Evolutionary conservation across 768 basidiomycete genomes (phyloP), one percentile per base, ranked within the genome.

Genomic region (Stropharia rugosoannulata): DNA sequence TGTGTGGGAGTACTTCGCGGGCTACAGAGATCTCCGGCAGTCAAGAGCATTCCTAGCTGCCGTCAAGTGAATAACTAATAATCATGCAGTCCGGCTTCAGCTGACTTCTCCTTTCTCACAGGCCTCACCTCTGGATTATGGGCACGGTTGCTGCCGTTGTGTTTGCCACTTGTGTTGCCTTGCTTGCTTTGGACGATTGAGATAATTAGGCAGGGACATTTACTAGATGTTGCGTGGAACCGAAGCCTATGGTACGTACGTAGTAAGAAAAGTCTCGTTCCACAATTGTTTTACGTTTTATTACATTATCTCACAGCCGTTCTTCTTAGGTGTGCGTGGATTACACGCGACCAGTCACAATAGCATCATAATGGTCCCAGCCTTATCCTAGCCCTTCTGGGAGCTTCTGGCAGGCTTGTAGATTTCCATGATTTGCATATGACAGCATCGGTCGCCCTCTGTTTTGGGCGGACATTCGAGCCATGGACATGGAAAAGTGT

Each of bases 1-100:
- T 0, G 58, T 75, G 37, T 90, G 83, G 84, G 87, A 88, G 69
- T 91, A 87, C 57, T 78, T 80, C 55, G 75, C 71, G 47, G 83
- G 83, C 1, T 82, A 77, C 43, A 69, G 74, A 62, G 86, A 86
- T 64, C 66, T 90, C 57, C 72, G 79, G 54, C 73, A 75, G 54
- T 75, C 80, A 70, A 77, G 80, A 58, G 85, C 86, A 1, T 89
- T 90, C 64, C 66, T 89, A 38, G 72, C 70, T 29, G 80, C 77
- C 13, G 75, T 80, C 25, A 85, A 82, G 89, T 85, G 59, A 52
- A 76, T 71, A 35, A 12, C 46, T 54, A 32, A 22, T 25, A 32
- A 12, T 19, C 16, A 29, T 54, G 15, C 37, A 53, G 19, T 52
- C 37, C 41, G 36, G 52, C 22, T 51, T 36, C 46, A 29, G 42